Conservation (phyloP, 257 asterid species). For the Fraxinus pennsylvanica region DNA sequence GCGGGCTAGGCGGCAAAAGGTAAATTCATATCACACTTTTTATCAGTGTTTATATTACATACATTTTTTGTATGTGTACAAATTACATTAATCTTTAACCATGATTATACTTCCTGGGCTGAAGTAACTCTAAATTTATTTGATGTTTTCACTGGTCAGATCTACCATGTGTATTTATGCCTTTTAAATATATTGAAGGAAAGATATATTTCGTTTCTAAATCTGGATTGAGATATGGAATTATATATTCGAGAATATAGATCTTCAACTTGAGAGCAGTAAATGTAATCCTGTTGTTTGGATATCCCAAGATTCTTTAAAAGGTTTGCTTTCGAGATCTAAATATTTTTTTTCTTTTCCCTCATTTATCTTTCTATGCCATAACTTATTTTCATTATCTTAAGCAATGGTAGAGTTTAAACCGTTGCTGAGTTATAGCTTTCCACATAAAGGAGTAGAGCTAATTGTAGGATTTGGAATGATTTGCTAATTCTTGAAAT, state of each 20-base stretch:
- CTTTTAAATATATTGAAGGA: neutral
- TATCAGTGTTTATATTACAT: neutral
- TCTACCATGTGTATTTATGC: neutral
- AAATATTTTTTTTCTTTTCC: neutral
- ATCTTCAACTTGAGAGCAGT: neutral
- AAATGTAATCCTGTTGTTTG: constrained; percentile 13
- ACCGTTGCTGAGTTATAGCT: constrained; percentile 1
- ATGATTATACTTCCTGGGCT: neutral
- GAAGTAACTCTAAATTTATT: neutral
- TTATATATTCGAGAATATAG: neutral
- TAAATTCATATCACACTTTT: constrained; percentile 31
- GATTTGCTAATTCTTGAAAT: constrained; percentile 4
- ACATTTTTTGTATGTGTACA: neutral
- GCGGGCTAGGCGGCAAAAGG: constrained; percentile 90
- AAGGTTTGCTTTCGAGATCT: neutral
- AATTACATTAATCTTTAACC: constrained; percentile 8
- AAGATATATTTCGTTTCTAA: neutral
- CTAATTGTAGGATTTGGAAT: constrained; percentile 18
- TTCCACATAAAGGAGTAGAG: constrained; percentile 1
- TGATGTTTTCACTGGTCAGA: neutral
- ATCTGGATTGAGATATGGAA: no score
- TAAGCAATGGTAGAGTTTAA: neutral
- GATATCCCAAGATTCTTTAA: constrained; percentile 6
- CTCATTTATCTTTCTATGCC: neutral
- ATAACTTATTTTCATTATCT: neutral